Percentiles rank a stretch among this genome's conserved stretches.
These are phyloP conservation scores for Bipolaris bicolor DNA, from an alignment of 2,329 filamentous ascomycete species.

Conservation along the genomic window DNA sequence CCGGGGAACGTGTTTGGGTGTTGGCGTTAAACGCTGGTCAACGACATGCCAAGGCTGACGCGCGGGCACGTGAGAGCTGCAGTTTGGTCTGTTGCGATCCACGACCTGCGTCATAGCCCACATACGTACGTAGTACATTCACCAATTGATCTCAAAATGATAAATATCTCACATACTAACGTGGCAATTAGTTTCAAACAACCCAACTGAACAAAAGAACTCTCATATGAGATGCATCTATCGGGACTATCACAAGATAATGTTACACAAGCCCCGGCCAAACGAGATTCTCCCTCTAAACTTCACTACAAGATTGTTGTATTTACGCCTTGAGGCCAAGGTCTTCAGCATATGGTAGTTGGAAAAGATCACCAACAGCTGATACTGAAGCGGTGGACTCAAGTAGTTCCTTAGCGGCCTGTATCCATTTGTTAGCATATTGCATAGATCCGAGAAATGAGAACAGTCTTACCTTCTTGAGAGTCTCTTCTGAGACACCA, in stretches of 20 bases:
- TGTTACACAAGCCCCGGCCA: slow-evolving; percentile 48
- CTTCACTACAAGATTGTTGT: slow-evolving; percentile 36
- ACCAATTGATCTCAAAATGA: neutral
- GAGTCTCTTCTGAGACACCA: slow-evolving; percentile 78
- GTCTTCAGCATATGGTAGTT: slow-evolving; percentile 91
- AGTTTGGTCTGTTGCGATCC: neutral
- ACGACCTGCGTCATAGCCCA: neutral
- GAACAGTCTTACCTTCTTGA: slow-evolving; percentile 64
- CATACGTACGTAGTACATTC: too few relatives aligned
- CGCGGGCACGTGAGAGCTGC: slow-evolving; percentile 14
- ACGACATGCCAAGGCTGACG: slow-evolving; percentile 9
- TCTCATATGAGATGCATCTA: slow-evolving; percentile 48
- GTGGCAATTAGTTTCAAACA: rapidly evolving
- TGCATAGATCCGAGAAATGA: slow-evolving; percentile 56
- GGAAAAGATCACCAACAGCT: slow-evolving; percentile 87
- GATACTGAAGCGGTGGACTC: slow-evolving; percentile 88
- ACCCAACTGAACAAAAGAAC: slow-evolving; percentile 37
- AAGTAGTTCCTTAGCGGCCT: slow-evolving; percentile 88
- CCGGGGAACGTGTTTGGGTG: slow-evolving; percentile 1
- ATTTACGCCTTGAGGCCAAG: slow-evolving; percentile 92
- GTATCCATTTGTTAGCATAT: slow-evolving; percentile 7
- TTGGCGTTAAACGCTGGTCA: neutral
- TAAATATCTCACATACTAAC: neutral
- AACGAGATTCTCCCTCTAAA: slow-evolving; percentile 41
- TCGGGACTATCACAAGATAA: slow-evolving; percentile 51